A percentile compares a stretch with the other conserved stretches of the same genome.
Evolutionary conservation across 1,284 basidiomycete genomes (phyloP).

Genomic region (Cutaneotrichosporon sp.): DNA sequence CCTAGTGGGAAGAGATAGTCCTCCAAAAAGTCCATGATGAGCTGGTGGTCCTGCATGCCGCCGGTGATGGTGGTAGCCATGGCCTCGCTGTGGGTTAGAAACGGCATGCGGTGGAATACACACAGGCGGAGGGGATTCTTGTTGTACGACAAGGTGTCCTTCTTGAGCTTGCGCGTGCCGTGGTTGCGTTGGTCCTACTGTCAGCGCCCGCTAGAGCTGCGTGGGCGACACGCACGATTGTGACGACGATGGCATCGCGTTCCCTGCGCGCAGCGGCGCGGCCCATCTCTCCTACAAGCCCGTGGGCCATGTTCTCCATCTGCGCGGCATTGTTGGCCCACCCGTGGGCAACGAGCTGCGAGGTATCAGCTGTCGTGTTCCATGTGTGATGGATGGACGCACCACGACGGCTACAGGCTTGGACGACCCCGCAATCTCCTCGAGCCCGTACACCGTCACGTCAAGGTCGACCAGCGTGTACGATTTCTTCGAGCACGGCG

Average conservation of each 20-base stretch:
- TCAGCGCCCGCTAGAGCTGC: background rate
- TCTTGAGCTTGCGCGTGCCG: slow-evolving; percentile 49
- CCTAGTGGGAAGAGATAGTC: slow-evolving; percentile 69
- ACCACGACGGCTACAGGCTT: slow-evolving; percentile 33
- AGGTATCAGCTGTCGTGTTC: background rate
- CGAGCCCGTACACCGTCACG: slow-evolving; percentile 34
- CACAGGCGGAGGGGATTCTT: slow-evolving; percentile 59
- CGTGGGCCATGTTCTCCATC: slow-evolving; percentile 35
- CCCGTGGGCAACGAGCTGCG: slow-evolving; percentile 17
- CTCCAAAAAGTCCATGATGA: slow-evolving; percentile 74
- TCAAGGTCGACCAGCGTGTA: slow-evolving; percentile 32
- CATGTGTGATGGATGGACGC: background rate
- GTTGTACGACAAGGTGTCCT: slow-evolving; percentile 58
- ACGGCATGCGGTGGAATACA: background rate
- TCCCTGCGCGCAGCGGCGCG: slow-evolving; percentile 10
- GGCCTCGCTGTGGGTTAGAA: slow-evolving; percentile 1
- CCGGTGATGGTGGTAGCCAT: slow-evolving; percentile 13
- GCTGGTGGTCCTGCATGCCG: slow-evolving; percentile 58
- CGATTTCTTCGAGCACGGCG: slow-evolving; percentile 13
- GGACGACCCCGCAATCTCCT: slow-evolving; percentile 29
- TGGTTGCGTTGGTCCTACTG: slow-evolving; percentile 73
- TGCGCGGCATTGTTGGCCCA: slow-evolving; percentile 19
- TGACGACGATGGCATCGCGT: slow-evolving; percentile 43
- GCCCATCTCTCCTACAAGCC: slow-evolving; percentile 31
- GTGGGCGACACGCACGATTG: slow-evolving; percentile 27